Conservation (phyloP, 257 asterid genomes). For the Plantago elongata region DNA sequence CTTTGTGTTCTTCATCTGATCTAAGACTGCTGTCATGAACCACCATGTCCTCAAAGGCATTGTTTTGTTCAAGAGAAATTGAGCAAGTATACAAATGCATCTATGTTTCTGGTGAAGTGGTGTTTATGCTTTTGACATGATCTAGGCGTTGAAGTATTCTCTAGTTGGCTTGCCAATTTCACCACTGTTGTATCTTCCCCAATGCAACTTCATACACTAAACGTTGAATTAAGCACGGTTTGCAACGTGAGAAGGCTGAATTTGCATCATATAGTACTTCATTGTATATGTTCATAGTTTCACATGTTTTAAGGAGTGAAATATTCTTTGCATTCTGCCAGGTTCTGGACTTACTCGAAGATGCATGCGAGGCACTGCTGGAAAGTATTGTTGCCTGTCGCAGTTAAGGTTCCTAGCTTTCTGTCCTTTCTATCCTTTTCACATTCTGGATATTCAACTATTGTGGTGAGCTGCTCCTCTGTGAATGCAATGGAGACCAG, state of each 20-base stretch:
- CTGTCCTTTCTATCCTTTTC: neutral
- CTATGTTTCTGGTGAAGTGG: too few species aligned
- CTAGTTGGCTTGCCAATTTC: neutral
- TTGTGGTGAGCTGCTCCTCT: too few species aligned
- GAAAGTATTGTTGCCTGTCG: constrained; percentile 35
- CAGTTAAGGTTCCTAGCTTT: constrained; percentile 11
- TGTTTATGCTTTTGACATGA: neutral
- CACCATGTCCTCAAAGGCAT: too few species aligned
- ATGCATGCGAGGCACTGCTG: constrained; percentile 74
- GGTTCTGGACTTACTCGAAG: constrained; percentile 92
- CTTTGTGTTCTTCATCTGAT: too few species aligned
- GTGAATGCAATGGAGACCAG: too few species aligned
- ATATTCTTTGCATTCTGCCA: constrained; percentile 23
- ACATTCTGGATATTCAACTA: too few species aligned
- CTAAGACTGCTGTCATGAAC: too few species aligned
- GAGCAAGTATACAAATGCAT: too few species aligned
- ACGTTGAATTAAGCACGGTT: neutral
- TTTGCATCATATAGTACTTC: constrained; percentile 1
- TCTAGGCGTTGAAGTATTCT: neutral
- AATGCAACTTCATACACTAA: neutral
- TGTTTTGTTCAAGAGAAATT: too few species aligned
- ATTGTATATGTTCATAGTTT: neutral
- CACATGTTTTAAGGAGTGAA: neutral
- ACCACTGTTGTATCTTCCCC: neutral
- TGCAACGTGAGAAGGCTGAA: neutral